Evolutionary conservation across 2,329 filamentous ascomycete species (phyloP).

Genomic region (Verticillium nubilum): DNA sequence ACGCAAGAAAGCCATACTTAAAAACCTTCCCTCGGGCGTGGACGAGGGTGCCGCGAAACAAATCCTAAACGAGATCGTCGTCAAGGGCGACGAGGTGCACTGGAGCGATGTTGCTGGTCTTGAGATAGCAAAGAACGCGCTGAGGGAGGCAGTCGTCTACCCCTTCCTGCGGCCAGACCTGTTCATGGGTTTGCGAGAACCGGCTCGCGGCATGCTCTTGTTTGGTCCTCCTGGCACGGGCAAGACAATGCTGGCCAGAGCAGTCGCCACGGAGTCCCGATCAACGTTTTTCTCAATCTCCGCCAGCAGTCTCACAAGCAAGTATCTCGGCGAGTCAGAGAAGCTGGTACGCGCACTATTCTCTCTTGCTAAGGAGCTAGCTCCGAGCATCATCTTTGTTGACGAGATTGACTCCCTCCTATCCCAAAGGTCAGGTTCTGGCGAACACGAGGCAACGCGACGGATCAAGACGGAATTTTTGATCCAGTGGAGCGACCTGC

Average conservation of each 20-base stretch:
- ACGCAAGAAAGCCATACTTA: slow-evolving; percentile 61
- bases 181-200: slow-evolving; percentile 92
- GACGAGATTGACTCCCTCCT: slow-evolving; percentile 96
- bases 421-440: slow-evolving; percentile 73
- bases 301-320: slow-evolving; percentile 88
- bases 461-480: slow-evolving; percentile 97
- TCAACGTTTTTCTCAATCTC: slow-evolving; percentile 98
- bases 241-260: slow-evolving; percentile 95
- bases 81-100: slow-evolving; percentile 88
- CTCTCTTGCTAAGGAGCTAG: slow-evolving; percentile 77
- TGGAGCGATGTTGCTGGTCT: slow-evolving; percentile 93
- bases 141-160: slow-evolving; percentile 96
- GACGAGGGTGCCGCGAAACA: slow-evolving; percentile 81
- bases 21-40: slow-evolving; percentile 73
- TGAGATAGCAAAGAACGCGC: slow-evolving; percentile 80
- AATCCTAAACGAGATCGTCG: slow-evolving; percentile 92
- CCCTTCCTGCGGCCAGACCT: slow-evolving; percentile 92
- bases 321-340: slow-evolving; percentile 93
- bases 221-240: slow-evolving; percentile 98
- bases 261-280: slow-evolving; percentile 88
- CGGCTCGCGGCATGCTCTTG: slow-evolving; percentile 88
- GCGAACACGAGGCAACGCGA: slow-evolving; percentile 88
- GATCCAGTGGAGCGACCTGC: slow-evolving; percentile 94
- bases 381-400: slow-evolving; percentile 95
- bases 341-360: slow-evolving; percentile 94